Evolutionary conservation across 257 asterid species (phyloP), one percentile per base, ranked within the genome.

Genomic region (Fraxinus quadrangulata): DNA sequence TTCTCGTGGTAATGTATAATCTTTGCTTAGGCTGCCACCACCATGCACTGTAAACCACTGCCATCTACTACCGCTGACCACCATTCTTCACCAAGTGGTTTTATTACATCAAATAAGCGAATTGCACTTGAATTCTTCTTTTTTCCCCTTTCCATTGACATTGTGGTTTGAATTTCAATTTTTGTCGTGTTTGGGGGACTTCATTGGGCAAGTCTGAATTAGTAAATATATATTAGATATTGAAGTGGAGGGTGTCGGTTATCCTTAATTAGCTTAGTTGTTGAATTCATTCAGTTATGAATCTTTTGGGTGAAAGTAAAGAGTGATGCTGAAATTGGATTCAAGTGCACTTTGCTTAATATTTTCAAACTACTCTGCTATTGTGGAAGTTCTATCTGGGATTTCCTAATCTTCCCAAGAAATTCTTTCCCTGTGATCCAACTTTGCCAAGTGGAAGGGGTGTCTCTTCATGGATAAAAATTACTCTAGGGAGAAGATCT

Each of bases 221-320:
- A 47, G 78, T 75, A 67, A 63, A 39, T 72, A 72, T 63, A 63
- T 72, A 61, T 70, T 78, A 75, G 74, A 71, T 80, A 69, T 80
- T 80, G 47, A 82, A 66, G 63, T 69, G 75, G 71, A 72, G 59
- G 63, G 71, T 79, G 36, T 78, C 74, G 47, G n/a, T 47, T 40
- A 68, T 17, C 28, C 28, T 68, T 31, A 23, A 68, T 68, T 68
- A 17, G 40, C 49, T 68, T 68, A 4, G 10, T 68, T 12, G 37
- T 68, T 2, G 21, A 47, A 17, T 45, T 45, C 51, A 45, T 45
- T 13, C 51, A 12, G 19, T 45, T 45, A 45, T 16, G 5, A 16
- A 47, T 47, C 21, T 47, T 47, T 47, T 47, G 21, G 59, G 17
- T 47, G 59, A 47, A 47, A 47, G 21, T 47, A 4, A 47, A 47